Base-by-base conservation (phyloP, 805 yeast genomes). In the Saturnispora kantuleensis region DNA sequence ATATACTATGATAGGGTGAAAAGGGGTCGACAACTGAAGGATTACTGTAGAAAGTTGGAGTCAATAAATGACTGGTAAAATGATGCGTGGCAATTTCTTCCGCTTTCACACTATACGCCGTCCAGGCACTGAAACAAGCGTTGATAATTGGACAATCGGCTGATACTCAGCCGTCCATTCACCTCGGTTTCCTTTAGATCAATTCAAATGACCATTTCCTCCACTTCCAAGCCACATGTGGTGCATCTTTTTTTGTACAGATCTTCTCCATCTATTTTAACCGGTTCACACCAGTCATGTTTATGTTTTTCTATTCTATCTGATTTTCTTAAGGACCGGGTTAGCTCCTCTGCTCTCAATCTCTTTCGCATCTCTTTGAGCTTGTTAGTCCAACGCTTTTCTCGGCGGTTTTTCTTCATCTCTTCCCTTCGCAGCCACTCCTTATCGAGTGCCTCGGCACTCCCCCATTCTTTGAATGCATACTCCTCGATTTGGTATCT, bases 381-480 rank as follows among this genome's bases (percentile, higher is more conserved):
- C 56, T 83, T 80, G n/a, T 73, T 73, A 51, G 84, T 79, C 60
- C 85, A 93, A 60, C 79, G 79, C 56, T 79, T 79, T 50, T 88
- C 96, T 48, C 84, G 73, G 42, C 96, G 68, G 46, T 76, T 74
- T 15, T 85, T 69, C 50, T 85, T 78, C 56, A 75, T 71, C 40
- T 72, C 76, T 60, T 86, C 95, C 30, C 98, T 66, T 42, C 86
- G 64, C 52, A 85, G 84, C 85, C 95, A 93, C 60, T 93, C 99
- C n/a, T 73, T 73, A 61, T 93, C 99, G 34, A 93, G 64, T 0
- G 84, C 87, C 45, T 87, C 96, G 9, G 81, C 74, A 1, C 94
- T 82, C 1, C 93, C 95, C 99, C 98, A 93, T 64, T 93, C 90
- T 57, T 84, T 81, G 66, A 81, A 85, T 0, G 97, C 95, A 63